A percentile compares a stretch with the other conserved stretches of the same genome.
Conservation (phyloP, 2,329 filamentous ascomycete species). For the Leptodontidium sp. region DNA sequence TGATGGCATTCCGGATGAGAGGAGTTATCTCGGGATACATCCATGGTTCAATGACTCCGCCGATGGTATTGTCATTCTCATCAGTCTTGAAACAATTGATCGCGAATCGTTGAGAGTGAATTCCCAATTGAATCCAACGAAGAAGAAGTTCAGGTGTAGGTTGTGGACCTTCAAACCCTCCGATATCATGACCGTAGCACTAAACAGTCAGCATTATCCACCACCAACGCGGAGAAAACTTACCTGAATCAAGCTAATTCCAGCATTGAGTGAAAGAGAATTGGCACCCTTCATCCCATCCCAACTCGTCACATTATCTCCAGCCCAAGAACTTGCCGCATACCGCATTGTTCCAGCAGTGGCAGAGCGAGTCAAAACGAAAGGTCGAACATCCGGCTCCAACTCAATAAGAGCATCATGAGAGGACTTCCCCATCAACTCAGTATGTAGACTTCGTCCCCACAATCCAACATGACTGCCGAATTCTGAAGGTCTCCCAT, state of each 20-base stretch:
- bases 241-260: conserved; percentile 71
- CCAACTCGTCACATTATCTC: conserved; percentile 80
- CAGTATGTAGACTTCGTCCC: conserved; percentile 74
- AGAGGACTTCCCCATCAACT: conserved; percentile 75
- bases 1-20: conserved; percentile 70
- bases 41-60: conserved; percentile 80
- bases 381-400: conserved; percentile 67
- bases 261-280: conserved; percentile 72
- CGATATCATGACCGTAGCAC: conserved; percentile 78
- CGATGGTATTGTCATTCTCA: conserved; percentile 68
- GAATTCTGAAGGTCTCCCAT: conserved; percentile 45
- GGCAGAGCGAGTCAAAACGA: conserved; percentile 74
- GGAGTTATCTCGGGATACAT: conserved; percentile 75
- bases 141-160: conserved; percentile 75
- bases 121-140: conserved; percentile 76
- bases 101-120: conserved; percentile 74
- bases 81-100: conserved; percentile 84
- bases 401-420: conserved; percentile 70
- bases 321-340: conserved; percentile 76
- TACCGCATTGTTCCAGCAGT: conserved; percentile 76
- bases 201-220: conserved; percentile 25
- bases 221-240: conserved; percentile 12
- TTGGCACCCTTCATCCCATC: conserved; percentile 76
- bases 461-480: conserved; percentile 68
- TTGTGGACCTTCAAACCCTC: conserved; percentile 78